phyloP scores from a whole-genome alignment of 2,329 filamentous ascomycete genomes.

The Sporothrix brasiliensis region DNA sequence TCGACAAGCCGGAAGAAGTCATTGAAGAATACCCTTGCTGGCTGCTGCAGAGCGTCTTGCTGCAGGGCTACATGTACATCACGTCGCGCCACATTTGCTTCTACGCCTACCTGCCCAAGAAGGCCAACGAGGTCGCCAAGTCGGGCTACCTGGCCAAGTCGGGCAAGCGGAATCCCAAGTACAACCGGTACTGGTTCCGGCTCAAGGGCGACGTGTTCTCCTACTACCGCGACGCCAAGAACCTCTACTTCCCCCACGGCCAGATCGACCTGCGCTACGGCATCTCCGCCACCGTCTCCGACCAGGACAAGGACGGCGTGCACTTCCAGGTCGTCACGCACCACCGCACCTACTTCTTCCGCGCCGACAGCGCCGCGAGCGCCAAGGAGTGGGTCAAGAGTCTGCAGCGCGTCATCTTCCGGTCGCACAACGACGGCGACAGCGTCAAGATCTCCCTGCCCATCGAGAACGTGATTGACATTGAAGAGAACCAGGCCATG shows the following conservation, averaged over 20 bases:
- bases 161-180: constrained; percentile 83
- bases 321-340: constrained; percentile 82
- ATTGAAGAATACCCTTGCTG: constrained; percentile 93
- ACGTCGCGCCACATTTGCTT: constrained; percentile 93
- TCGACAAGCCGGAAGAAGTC: constrained; percentile 79
- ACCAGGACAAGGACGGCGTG: constrained; percentile 67
- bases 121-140: constrained; percentile 77
- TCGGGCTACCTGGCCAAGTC: constrained; percentile 88
- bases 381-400: constrained; percentile 97
- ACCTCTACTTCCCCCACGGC: constrained; percentile 88
- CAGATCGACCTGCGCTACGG: constrained; percentile 91
- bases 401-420: constrained; percentile 91
- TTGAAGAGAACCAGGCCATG: constrained; percentile 82
- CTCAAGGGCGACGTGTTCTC: constrained; percentile 89
- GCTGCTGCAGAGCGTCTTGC: constrained; percentile 84
- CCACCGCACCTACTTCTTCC: constrained; percentile 81
- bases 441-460: constrained; percentile 95
- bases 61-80: constrained; percentile 96
- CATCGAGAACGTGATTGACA: constrained; percentile 84
- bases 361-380: constrained; percentile 81
- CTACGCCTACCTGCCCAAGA: constrained; percentile 95
- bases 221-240: constrained; percentile 81
- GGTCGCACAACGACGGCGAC: constrained; percentile 93
- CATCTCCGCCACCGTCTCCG: constrained; percentile 76
- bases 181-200: constrained; percentile 89